phyloP scores from a whole-genome alignment of 495 filamentous ascomycete species.

The Neurospora intermedia region DNA sequence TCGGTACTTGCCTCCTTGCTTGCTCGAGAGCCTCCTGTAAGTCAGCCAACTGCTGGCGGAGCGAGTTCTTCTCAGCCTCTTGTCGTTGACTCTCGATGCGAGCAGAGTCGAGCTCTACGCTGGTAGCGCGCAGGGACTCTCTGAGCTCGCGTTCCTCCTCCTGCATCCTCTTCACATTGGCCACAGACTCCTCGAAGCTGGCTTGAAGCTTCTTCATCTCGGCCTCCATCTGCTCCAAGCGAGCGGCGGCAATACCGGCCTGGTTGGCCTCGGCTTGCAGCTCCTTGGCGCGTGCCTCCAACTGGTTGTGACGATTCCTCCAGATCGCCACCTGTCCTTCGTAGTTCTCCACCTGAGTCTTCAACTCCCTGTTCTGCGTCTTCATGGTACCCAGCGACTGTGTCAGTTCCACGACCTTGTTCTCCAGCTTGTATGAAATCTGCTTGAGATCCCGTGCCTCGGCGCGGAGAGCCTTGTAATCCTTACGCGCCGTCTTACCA shows the following conservation, averaged over 20 bases:
- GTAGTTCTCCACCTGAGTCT: conserved; percentile 89
- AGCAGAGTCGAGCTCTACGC: conserved; percentile 64
- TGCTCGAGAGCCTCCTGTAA: conserved; percentile 88
- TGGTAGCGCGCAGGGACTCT: conserved; percentile 65
- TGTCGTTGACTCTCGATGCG: conserved; percentile 57
- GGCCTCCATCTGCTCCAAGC: conserved; percentile 76
- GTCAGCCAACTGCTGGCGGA: conserved; percentile 79
- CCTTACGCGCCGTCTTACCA: conserved; percentile 66
- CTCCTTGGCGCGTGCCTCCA: conserved; percentile 84
- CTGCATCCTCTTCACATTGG: conserved; percentile 84
- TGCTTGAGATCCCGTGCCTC: conserved; percentile 97
- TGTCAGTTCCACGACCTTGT: conserved; percentile 97
- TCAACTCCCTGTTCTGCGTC: conserved; percentile 79
- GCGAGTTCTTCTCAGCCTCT: conserved; percentile 70
- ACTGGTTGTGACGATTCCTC: conserved; percentile 81
- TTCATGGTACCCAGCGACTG: conserved; percentile 88
- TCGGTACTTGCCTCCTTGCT: conserved; percentile 53
- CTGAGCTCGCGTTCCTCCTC: conserved; percentile 78
- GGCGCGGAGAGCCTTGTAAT: conserved; percentile 83
- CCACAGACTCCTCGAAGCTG: conserved; percentile 73
- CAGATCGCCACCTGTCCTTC: conserved; percentile 91
- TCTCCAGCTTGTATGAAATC: conserved; percentile 97
- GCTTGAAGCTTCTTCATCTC: conserved; percentile 89
- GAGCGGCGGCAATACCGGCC: conserved; percentile 86
- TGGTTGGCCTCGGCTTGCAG: conserved; percentile 95